A percentile compares a stretch with the other conserved stretches of the same genome.
Conservation (phyloP, 139 green algal genomes). For the Chlorella sp. region DNA sequence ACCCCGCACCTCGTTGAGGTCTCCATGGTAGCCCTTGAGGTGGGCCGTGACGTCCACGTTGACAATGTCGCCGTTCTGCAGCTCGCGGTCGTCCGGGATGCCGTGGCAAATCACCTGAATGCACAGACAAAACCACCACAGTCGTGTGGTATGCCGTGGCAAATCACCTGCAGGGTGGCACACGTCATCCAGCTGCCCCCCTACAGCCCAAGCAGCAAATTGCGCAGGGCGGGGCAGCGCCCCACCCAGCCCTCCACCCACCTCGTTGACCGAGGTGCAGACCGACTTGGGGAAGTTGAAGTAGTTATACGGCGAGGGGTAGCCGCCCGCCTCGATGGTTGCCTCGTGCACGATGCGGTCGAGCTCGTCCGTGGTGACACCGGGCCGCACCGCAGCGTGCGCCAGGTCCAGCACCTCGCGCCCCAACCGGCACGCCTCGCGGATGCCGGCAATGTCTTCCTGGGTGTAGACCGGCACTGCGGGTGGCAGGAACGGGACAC, state of each 20-base stretch:
- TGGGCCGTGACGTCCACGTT: constrained; percentile 95
- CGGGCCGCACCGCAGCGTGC: constrained; percentile 58
- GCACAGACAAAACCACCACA: neutral
- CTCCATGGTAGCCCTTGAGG: constrained; percentile 73
- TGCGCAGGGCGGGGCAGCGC: too few species aligned
- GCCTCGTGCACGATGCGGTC: constrained; percentile 87
- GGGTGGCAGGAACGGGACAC: neutral
- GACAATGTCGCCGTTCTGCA: constrained; percentile 94
- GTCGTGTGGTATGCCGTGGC: constrained; percentile 1
- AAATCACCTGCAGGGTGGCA: constrained; percentile 2
- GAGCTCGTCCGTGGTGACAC: constrained; percentile 77
- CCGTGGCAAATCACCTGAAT: constrained; percentile 94
- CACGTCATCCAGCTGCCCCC: too few species aligned
- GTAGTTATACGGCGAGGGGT: constrained; percentile 91
- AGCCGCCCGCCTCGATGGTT: constrained; percentile 69
- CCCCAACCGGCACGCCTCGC: constrained; percentile 52
- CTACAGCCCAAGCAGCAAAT: too few species aligned
- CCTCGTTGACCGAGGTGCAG: constrained; percentile 97
- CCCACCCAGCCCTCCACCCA: too few species aligned
- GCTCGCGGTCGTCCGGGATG: constrained; percentile 85
- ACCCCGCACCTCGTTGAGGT: constrained; percentile 90
- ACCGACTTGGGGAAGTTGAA: constrained; percentile 94
- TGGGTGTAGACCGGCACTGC: constrained; percentile 38
- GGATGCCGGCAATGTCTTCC: constrained; percentile 67
- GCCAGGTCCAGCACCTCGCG: constrained; percentile 74